These are phyloP conservation scores for Scheffersomyces ergatensis DNA, from an alignment of 805 yeast genomes.

Conservation along the genomic window DNA sequence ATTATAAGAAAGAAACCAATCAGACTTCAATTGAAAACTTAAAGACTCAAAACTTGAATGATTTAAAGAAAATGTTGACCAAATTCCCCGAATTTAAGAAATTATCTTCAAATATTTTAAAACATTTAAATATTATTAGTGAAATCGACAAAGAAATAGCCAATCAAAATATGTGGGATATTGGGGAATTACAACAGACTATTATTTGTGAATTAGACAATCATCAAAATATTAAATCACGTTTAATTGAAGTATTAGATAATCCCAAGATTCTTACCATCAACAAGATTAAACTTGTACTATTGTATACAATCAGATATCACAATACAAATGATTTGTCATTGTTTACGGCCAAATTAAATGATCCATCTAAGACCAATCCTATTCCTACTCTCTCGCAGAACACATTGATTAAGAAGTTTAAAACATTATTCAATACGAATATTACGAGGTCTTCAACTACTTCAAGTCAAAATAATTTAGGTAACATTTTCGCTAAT, in stretches of 20 bases:
- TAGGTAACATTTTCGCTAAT: constrained; percentile 30
- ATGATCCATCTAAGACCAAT: constrained; percentile 24
- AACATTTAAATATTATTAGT: constrained; percentile 86
- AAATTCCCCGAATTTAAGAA: constrained; percentile 93
- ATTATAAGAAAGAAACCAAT: constrained; percentile 78
- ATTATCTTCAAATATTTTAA: constrained; percentile 81
- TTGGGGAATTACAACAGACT: constrained; percentile 88
- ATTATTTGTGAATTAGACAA: constrained; percentile 55
- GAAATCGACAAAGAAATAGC: constrained; percentile 80
- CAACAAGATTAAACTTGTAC: constrained; percentile 68
- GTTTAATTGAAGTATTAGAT: constrained; percentile 53
- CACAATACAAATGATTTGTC: constrained; percentile 19
- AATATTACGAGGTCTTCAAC: constrained; percentile 7
- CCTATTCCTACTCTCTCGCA: constrained; percentile 36
- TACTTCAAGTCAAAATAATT: constrained; percentile 11
- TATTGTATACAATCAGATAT: constrained; percentile 70
- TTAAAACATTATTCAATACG: constrained; percentile 20
- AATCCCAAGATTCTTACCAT: constrained; percentile 38
- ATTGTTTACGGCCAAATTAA: constrained; percentile 22
- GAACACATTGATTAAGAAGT: constrained; percentile 26
- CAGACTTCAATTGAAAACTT: constrained; percentile 57
- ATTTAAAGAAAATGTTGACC: constrained; percentile 87
- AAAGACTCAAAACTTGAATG: constrained; percentile 66
- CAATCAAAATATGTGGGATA: constrained; percentile 66
- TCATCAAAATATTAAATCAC: constrained; percentile 42